Conservation (phyloP, 495 filamentous ascomycete species). For the Cryomyces minteri region DNA sequence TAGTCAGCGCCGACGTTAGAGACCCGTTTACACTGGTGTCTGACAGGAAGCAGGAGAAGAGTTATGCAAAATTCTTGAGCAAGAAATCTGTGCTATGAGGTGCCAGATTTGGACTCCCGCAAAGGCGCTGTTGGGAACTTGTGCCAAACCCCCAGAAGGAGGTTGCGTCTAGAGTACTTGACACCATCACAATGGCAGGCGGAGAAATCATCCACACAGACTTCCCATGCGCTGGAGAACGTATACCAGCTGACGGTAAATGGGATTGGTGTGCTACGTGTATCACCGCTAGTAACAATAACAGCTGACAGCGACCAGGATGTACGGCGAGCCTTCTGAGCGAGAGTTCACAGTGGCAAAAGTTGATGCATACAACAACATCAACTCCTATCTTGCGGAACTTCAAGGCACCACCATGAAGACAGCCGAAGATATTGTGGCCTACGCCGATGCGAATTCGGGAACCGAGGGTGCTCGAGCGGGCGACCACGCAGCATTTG, state of each 20-base stretch:
- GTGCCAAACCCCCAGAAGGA: slow-evolving; percentile 2
- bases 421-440: slow-evolving; percentile 8
- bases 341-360: slow-evolving; percentile 14
- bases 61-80: background rate
- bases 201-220: slow-evolving; percentile 6
- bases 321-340: slow-evolving; percentile 3
- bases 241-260: slow-evolving; percentile 8
- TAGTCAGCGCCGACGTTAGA: background rate
- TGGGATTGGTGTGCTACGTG: slow-evolving; percentile 10
- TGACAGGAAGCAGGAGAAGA: background rate
- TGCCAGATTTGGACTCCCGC: slow-evolving; percentile 14
- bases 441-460: slow-evolving; percentile 6
- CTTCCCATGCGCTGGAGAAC: slow-evolving; percentile 12
- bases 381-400: slow-evolving; percentile 10
- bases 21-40: slow-evolving; percentile 1
- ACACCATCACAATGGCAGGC: slow-evolving; percentile 9
- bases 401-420: slow-evolving; percentile 6
- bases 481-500: slow-evolving; percentile 9
- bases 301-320: background rate
- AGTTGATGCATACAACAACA: slow-evolving; percentile 12
- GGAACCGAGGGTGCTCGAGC: slow-evolving; percentile 9
- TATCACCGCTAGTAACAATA: too few species aligned
- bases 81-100: slow-evolving; percentile 5
- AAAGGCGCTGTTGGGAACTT: slow-evolving; percentile 11
- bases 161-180: background rate